Base-by-base conservation (phyloP, 2,329 filamentous ascomycete species). In the Claviceps purpurea region DNA sequence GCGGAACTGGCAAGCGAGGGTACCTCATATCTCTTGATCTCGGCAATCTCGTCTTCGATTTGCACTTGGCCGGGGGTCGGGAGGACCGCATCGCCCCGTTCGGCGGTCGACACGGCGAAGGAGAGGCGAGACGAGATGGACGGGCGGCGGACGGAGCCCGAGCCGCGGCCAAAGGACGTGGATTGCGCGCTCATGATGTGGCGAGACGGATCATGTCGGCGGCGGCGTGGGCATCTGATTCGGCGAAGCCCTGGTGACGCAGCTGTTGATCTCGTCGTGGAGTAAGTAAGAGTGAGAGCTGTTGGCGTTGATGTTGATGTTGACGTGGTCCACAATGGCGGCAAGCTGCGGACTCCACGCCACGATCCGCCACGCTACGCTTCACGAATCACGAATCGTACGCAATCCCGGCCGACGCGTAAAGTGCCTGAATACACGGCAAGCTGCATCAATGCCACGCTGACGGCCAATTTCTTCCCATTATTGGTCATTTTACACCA, bases 1-100 rank as follows among this genome's bases (percentile, higher is more conserved):
- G 14, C 24, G 5, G 5, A 26, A 14, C 16, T 45, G 26, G 5
- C 8, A 5, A 11, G 20, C 14, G 13, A 13, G 13, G 68, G 56
- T 66, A 84, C 81, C 72, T 95, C 93, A 71, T 98, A 98, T 71
- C 91, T 81, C 72, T 96, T 96, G 66, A 98, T 97, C 73, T 96
- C 86, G 26, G 87, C 90, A 64, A 98, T 95, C 71, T 98, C 93
- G 64, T 97, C 90, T 55, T 89, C 86, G 58, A 95, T 88, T 56
- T 84, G 81, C 55, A 84, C 79, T 61, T 87, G 80, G 52, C 76
- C 80, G 30, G 73, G 74, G 11, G 65, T 67, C 39, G 73, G 70
- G 55, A 70, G 70, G 54, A 71, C 70, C 54, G 73, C 70, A 54
- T 83, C 77, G 55, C 81, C 82, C 56, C 75, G 75, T 65, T 89